These are phyloP conservation scores for Aspergillus ustus DNA, from an alignment of 2,329 filamentous ascomycete species.

Conservation along the genomic window DNA sequence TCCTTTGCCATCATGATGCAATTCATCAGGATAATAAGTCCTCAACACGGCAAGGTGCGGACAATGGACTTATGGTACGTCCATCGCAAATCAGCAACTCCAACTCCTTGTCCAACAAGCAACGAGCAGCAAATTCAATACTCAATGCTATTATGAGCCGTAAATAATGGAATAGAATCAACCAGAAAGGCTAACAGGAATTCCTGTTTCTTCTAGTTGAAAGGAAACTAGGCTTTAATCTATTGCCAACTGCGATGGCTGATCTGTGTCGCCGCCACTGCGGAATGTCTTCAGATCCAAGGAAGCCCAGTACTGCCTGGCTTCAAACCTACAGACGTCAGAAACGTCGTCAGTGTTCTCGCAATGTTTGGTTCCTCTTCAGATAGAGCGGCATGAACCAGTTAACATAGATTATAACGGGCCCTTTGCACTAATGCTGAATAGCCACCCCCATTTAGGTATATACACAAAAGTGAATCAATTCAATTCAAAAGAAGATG, in stretches of 20 bases:
- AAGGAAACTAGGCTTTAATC: not conserved
- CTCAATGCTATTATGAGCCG: too few relatives aligned
- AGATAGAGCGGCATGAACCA: not conserved
- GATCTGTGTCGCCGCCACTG: not conserved
- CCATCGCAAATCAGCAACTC: too few relatives aligned
- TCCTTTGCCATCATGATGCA: too few relatives aligned
- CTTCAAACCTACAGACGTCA: not conserved
- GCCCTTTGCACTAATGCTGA: not conserved
- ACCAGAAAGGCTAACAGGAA: not conserved
- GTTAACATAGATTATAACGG: not conserved
- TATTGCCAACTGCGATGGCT: not conserved
- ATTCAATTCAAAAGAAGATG: not conserved
- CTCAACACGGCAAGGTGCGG: too few relatives aligned
- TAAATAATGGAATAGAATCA: too few relatives aligned
- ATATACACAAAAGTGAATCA: not conserved
- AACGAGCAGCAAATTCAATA: too few relatives aligned
- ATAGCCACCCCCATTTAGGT: not conserved
- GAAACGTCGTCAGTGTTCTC: not conserved
- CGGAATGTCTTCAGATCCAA: not conserved
- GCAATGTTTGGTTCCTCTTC: not conserved
- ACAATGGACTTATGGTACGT: too few relatives aligned
- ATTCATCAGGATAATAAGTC: too few relatives aligned
- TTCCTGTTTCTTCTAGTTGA: not conserved
- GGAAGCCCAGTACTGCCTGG: not conserved
- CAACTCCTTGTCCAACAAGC: too few relatives aligned